phyloP scores from a whole-genome alignment of 495 filamentous ascomycete genomes.

The Aspergillus kassunensis region DNA sequence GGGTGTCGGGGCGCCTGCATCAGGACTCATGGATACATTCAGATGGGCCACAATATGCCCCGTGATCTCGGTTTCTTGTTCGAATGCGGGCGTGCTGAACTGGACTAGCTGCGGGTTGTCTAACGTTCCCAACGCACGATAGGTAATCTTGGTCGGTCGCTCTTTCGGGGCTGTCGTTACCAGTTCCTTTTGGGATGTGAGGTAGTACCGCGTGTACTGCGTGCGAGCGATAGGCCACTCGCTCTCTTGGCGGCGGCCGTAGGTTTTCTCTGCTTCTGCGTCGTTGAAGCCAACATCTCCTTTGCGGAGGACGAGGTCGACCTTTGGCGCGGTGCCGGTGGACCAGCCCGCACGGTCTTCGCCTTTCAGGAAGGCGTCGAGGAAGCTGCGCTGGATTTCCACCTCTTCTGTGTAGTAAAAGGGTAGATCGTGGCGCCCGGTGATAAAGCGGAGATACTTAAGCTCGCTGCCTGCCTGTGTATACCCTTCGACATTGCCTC shows the following conservation, averaged over 20 bases:
- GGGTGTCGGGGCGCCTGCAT: slow-evolving; percentile 24
- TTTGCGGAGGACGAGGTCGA: slow-evolving; percentile 55
- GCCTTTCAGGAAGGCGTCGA: slow-evolving; percentile 64
- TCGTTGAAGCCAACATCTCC: slow-evolving; percentile 62
- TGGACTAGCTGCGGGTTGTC: slow-evolving; percentile 43
- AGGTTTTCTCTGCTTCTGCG: slow-evolving; percentile 50
- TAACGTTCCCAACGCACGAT: slow-evolving; percentile 52
- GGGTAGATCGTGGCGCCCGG: slow-evolving; percentile 64
- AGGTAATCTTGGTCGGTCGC: slow-evolving; percentile 38
- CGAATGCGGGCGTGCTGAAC: slow-evolving; percentile 53
- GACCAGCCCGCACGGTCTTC: slow-evolving; percentile 58
- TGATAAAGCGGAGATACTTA: slow-evolving; percentile 65
- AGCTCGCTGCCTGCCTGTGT: slow-evolving; percentile 54
- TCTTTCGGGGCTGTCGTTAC: slow-evolving; percentile 6
- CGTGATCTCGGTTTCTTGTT: slow-evolving; percentile 59
- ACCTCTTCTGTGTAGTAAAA: slow-evolving; percentile 67
- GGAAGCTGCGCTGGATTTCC: slow-evolving; percentile 59
- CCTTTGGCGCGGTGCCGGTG: slow-evolving; percentile 52
- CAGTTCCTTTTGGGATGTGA: slow-evolving; percentile 39
- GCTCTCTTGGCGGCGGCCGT: slow-evolving; percentile 46
- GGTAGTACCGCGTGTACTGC: slow-evolving; percentile 53
- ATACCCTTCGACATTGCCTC: slow-evolving; percentile 63
- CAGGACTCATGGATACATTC: slow-evolving; percentile 51
- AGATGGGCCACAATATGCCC: slow-evolving; percentile 62
- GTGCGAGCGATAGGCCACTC: slow-evolving; percentile 64